A percentile compares a stretch with the other conserved stretches of the same genome.
These are phyloP conservation scores for Omphalotus guepiniiformis DNA, from an alignment of 768 basidiomycete species.

Conservation along the genomic window DNA sequence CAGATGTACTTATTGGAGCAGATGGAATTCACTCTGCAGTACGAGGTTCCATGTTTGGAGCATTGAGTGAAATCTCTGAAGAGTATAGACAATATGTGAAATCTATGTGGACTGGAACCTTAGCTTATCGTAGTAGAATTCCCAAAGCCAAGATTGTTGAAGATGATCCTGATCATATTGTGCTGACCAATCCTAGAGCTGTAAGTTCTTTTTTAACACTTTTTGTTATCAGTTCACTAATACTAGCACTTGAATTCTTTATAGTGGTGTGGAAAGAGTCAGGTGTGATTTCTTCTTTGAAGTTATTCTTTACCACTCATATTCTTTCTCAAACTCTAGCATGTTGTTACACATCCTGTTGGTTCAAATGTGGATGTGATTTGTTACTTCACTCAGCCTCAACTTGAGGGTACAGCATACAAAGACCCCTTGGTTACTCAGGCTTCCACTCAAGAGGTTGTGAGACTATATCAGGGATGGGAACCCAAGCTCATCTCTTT, in stretches of 20 bases:
- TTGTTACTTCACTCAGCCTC: constrained; percentile 17
- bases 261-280: constrained; percentile 17
- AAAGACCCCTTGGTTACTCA: constrained; percentile 15
- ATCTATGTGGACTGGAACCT: constrained; percentile 16
- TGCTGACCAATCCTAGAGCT: constrained; percentile 8
- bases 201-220: constrained; percentile 7
- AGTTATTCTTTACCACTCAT: background rate
- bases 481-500: constrained; percentile 19
- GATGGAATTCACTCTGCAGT: constrained; percentile 34
- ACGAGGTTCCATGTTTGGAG: constrained; percentile 17
- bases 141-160: constrained; percentile 8
- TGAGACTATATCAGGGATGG: constrained; percentile 14
- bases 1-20: constrained; percentile 37
- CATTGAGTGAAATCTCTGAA: background rate
- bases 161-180: constrained; percentile 15
- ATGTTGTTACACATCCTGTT: constrained; percentile 22
- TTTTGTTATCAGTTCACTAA: background rate
- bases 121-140: constrained; percentile 14
- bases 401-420: constrained; percentile 13
- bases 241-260: background rate
- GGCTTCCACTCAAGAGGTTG: constrained; percentile 14
- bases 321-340: constrained; percentile 13
- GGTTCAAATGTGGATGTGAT: constrained; percentile 18
- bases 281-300: constrained; percentile 1
- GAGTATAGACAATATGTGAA: constrained; percentile 12